phyloP scores from a whole-genome alignment of 2,329 filamentous ascomycete species.

The Talaromyces rugulosus region DNA sequence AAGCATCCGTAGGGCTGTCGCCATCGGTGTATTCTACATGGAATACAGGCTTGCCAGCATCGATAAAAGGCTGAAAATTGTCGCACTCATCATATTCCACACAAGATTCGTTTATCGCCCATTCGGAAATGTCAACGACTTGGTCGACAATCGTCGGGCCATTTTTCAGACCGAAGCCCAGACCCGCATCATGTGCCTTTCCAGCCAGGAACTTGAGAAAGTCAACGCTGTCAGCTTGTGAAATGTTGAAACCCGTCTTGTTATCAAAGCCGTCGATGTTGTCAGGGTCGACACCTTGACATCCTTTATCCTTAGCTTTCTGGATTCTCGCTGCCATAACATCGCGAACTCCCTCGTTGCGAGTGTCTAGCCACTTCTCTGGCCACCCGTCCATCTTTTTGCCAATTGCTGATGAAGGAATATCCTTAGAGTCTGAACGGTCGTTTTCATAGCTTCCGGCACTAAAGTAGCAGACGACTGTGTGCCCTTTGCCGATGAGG shows the following conservation, averaged over 20 bases:
- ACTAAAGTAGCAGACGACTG: neutral
- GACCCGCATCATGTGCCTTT: neutral
- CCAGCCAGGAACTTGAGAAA: neutral
- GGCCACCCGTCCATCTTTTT: conserved; percentile 1
- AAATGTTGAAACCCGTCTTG: neutral
- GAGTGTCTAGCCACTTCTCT: conserved; percentile 1
- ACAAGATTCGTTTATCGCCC: neutral
- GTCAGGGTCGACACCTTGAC: conserved; percentile 1
- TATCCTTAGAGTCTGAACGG: neutral
- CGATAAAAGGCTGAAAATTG: neutral
- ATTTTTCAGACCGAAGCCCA: neutral
- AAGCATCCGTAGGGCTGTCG: neutral
- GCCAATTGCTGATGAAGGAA: neutral
- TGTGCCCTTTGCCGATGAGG: neutral
- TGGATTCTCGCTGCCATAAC: conserved; percentile 1
- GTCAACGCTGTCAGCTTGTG: neutral
- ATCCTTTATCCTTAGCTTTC: neutral
- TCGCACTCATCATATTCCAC: neutral
- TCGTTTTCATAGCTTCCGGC: neutral
- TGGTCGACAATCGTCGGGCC: neutral
- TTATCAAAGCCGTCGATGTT: conserved; percentile 1
- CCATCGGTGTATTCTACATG: conserved; percentile 1
- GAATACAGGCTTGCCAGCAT: neutral
- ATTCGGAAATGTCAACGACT: neutral
- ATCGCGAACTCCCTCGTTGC: neutral